Evolutionary conservation across 2,329 filamentous ascomycete genomes (phyloP).

Genomic region (Myrmaecium sp.): DNA sequence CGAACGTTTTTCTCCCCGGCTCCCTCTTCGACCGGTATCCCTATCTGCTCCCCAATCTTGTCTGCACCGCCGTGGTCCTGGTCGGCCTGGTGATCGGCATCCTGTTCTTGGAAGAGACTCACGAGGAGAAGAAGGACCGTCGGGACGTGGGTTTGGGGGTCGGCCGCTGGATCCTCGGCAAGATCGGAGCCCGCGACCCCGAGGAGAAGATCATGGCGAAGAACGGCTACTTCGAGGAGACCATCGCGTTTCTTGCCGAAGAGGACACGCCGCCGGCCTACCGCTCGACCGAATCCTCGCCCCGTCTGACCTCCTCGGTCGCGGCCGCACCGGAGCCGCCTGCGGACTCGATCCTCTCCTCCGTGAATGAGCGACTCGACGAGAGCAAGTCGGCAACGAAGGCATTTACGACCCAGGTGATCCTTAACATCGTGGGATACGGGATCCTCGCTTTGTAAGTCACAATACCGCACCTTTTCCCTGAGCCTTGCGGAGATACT

Average conservation of each 20-base stretch:
- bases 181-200: conserved; percentile 13
- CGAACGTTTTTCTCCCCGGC: conserved; percentile 50
- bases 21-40: conserved; percentile 76
- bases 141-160: conserved; percentile 61
- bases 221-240: conserved; percentile 36
- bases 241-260: conserved; percentile 42
- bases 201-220: conserved; percentile 21
- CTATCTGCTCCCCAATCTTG: conserved; percentile 82
- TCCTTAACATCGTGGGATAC: conserved; percentile 77
- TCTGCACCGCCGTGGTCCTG: conserved; percentile 64
- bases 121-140: conserved; percentile 60
- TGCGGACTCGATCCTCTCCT: conserved; percentile 13
- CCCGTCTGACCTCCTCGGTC: conserved; percentile 25
- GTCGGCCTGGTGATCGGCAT: conserved; percentile 63
- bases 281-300: conserved; percentile 38
- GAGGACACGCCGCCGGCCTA: conserved; percentile 54
- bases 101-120: conserved; percentile 87
- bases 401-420: conserved; percentile 69
- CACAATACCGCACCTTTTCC: conserved; percentile 6
- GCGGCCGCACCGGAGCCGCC: conserved; percentile 15
- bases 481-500: conserved; percentile 9
- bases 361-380: conserved; percentile 12
- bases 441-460: conserved; percentile 90
- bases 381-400: conserved; percentile 28
- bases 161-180: conserved; percentile 48